phyloP scores from a whole-genome alignment of 1,284 basidiomycete genomes.

The Ustilago shanxiensis region DNA sequence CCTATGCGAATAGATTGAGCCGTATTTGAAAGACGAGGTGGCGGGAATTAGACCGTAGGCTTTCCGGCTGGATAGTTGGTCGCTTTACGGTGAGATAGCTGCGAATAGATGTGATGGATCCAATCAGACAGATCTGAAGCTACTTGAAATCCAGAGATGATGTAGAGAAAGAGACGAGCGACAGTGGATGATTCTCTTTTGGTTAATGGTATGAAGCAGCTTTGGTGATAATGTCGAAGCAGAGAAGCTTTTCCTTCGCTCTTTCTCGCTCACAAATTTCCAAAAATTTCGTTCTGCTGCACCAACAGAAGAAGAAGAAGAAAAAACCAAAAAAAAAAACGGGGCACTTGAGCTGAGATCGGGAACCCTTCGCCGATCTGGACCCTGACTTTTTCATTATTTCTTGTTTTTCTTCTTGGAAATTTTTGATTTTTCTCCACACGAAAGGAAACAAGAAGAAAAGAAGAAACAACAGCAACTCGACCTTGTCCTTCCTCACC shows the following conservation, averaged over 20 bases:
- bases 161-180: too few species aligned
- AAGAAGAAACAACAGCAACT: too few species aligned
- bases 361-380: slow-evolving; percentile 26
- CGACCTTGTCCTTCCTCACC: neutral
- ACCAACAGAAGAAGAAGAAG: slow-evolving; percentile 8
- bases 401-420: slow-evolving; percentile 13
- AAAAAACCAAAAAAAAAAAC: slow-evolving; percentile 7
- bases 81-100: neutral
- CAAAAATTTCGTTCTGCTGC: slow-evolving; percentile 26
- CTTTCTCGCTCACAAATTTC: too few species aligned
- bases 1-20: neutral
- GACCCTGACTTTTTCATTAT: slow-evolving; percentile 17
- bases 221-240: too few species aligned
- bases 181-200: too few species aligned
- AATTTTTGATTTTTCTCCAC: slow-evolving; percentile 39
- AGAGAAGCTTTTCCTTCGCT: too few species aligned
- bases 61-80: neutral
- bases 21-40: neutral
- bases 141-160: too few species aligned
- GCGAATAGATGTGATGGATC: too few species aligned
- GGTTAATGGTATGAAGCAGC: too few species aligned
- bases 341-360: slow-evolving; percentile 9
- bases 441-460: slow-evolving; percentile 1
- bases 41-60: neutral
- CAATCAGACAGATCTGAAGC: too few species aligned